phyloP scores from a whole-genome alignment of 306 rosid genomes.

The Vicia villosa region DNA sequence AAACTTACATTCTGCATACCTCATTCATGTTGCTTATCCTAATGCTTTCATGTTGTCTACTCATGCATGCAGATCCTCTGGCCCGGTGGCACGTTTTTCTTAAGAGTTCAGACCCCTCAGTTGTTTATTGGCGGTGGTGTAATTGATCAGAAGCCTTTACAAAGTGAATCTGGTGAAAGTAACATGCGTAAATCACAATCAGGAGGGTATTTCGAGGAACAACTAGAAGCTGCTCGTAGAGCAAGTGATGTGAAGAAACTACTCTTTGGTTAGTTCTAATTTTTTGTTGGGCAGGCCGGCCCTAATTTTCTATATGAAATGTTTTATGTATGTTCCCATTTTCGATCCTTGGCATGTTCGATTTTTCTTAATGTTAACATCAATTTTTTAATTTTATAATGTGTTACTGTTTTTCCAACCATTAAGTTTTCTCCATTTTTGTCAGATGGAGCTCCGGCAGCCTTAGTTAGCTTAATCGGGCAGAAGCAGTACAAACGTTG shows the following conservation, averaged over 20 bases:
- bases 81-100: slow-evolving; percentile 87
- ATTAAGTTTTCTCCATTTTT: slow-evolving; percentile 30
- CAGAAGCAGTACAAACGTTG: slow-evolving; percentile 82
- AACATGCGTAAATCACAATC: slow-evolving; percentile 47
- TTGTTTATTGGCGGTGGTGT: slow-evolving; percentile 35
- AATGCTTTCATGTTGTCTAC: slow-evolving; percentile 36
- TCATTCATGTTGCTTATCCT: background rate
- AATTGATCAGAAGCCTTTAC: slow-evolving; percentile 41
- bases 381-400: too few relatives aligned
- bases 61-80: slow-evolving; percentile 72
- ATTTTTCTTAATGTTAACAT: too few relatives aligned
- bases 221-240: slow-evolving; percentile 94
- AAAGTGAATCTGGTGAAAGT: slow-evolving; percentile 50
- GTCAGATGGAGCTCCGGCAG: slow-evolving; percentile 90
- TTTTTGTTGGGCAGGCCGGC: too few relatives aligned
- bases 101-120: slow-evolving; percentile 53
- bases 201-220: slow-evolving; percentile 79
- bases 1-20: too few relatives aligned
- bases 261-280: slow-evolving; percentile 78
- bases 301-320: too few relatives aligned
- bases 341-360: too few relatives aligned
- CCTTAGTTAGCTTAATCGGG: slow-evolving; percentile 91
- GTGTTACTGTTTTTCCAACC: too few relatives aligned
- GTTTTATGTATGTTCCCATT: too few relatives aligned
- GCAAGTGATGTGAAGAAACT: slow-evolving; percentile 87